phyloP scores from a whole-genome alignment of 306 rosid genomes.

The Cicer cuneatum region DNA sequence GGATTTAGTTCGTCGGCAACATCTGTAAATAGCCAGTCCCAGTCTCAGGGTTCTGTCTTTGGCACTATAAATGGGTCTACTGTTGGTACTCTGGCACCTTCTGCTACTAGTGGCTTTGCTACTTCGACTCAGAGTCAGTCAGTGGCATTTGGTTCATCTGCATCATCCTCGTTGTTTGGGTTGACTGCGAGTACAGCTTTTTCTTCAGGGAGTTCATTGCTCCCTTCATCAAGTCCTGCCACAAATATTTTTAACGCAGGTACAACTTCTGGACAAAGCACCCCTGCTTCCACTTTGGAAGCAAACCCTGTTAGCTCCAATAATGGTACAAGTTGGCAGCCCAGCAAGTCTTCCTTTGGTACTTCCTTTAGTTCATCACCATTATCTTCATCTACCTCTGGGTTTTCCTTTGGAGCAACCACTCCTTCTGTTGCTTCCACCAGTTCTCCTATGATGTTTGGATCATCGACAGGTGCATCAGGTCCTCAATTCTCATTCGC shows the following conservation, averaged over 20 bases:
- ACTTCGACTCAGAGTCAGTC: constrained; percentile 62
- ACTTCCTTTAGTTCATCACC: constrained; percentile 49
- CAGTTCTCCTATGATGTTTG: constrained; percentile 54
- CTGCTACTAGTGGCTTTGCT: constrained; percentile 56
- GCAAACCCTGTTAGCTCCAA: constrained; percentile 55
- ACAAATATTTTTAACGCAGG: constrained; percentile 48
- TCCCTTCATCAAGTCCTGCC: constrained; percentile 57
- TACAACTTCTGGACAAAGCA: constrained; percentile 47
- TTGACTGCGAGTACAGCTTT: constrained; percentile 52
- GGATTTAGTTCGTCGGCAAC: constrained; percentile 63
- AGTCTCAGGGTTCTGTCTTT: constrained; percentile 53
- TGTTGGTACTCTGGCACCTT: constrained; percentile 47
- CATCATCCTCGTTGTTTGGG: constrained; percentile 56
- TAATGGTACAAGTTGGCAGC: constrained; percentile 64
- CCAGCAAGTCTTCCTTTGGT: constrained; percentile 59
- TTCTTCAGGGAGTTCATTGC: constrained; percentile 60
- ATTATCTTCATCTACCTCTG: constrained; percentile 46
- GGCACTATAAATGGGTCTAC: constrained; percentile 41
- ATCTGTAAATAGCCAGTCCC: constrained; percentile 58
- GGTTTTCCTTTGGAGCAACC: constrained; percentile 49
- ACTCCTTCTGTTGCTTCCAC: constrained; percentile 47
- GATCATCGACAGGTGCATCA: constrained; percentile 59
- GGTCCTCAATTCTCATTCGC: constrained; percentile 63
- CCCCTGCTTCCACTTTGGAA: constrained; percentile 58
- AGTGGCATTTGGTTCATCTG: constrained; percentile 57